Base-by-base conservation (phyloP, 1,284 basidiomycete species). In the Retiboletus flavoniger region DNA sequence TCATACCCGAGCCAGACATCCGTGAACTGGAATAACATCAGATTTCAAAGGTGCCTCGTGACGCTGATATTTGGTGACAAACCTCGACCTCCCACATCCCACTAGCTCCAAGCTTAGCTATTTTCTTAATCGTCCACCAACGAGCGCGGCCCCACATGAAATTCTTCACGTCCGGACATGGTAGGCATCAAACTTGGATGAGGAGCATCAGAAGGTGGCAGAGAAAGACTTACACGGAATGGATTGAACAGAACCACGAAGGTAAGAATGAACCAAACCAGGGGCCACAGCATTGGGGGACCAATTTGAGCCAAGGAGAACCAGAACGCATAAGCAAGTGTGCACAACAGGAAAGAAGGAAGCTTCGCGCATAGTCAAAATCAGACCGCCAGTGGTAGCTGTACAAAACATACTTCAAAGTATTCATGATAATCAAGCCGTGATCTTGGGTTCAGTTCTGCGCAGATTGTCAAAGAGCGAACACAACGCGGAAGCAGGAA, bases 1-100 rank as follows among this genome's bases (percentile, higher is more conserved):
- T 62, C 78, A 54, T 69, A 89, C 88, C 87, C 89, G 66, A 91
- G 77, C 88, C 88, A 91, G 80, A 91, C 88, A 74, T 91, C 89
- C 34, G 83, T 74, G 68, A 91, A 91, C 84, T 89, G 21, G 42
- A 36, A 52, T 31, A 50, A 34, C 26, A 43, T 57, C 19, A 40
- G 40, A 35, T 46, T 28, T 51, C 9, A 21, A 42, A 21, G 9
- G 8, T 36, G 11, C 17, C 26, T 38, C 21, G 7, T 42, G 24
- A 53, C 8, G 24, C 34, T 34, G 34, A 31, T 24, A 50, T n/a
- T 39, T 34, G 35, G 32, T 45, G 53, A 67, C 76, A 61, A 58
- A 85, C 90, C 78, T 94, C 91, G 56, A 95, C 92, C 9, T 79
- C 78, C 35, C 81, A 79, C 17, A 79, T 75, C 0, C 95, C 95